Evolutionary conservation across 2,329 filamentous ascomycete species (phyloP).

Genomic region (Trichophyton rubrum): DNA sequence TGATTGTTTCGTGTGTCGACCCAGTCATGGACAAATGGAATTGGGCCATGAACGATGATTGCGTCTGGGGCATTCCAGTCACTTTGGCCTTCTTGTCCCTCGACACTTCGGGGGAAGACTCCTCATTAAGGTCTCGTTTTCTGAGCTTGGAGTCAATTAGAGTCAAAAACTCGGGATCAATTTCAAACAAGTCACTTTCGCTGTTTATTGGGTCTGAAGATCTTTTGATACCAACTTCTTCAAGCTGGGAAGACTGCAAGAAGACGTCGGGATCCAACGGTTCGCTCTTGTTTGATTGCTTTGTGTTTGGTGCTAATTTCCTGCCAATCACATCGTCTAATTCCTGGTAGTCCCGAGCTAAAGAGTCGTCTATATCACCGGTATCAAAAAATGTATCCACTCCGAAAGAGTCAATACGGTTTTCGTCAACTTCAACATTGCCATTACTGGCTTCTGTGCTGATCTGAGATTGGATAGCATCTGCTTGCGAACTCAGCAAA

Average conservation of each 20-base stretch:
- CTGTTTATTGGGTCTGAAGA: conserved; percentile 16
- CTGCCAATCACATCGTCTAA: neutral
- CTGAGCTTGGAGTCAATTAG: conserved; percentile 10
- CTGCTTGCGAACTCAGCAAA: conserved; percentile 44
- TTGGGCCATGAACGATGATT: conserved; percentile 15
- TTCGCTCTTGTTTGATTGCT: neutral
- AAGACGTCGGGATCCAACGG: neutral
- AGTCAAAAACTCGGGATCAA: conserved; percentile 22
- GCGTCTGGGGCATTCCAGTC: conserved; percentile 9
- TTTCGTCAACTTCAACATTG: conserved; percentile 51
- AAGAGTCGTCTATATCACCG: conserved; percentile 19
- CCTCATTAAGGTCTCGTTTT: neutral
- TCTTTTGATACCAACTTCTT: conserved; percentile 19
- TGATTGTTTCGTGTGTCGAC: neutral
- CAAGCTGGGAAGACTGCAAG: conserved; percentile 15
- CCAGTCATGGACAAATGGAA: neutral
- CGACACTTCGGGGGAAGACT: neutral
- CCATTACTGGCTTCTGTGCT: neutral
- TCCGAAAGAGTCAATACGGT: conserved; percentile 40
- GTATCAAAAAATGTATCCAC: conserved; percentile 24
- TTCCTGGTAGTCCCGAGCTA: neutral
- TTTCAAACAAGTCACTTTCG: conserved; percentile 24
- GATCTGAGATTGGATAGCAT: conserved; percentile 8
- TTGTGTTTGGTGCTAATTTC: neutral
- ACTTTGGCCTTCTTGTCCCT: neutral